phyloP scores from a whole-genome alignment of 2,329 filamentous ascomycete genomes.

The Aphanocladium album region DNA sequence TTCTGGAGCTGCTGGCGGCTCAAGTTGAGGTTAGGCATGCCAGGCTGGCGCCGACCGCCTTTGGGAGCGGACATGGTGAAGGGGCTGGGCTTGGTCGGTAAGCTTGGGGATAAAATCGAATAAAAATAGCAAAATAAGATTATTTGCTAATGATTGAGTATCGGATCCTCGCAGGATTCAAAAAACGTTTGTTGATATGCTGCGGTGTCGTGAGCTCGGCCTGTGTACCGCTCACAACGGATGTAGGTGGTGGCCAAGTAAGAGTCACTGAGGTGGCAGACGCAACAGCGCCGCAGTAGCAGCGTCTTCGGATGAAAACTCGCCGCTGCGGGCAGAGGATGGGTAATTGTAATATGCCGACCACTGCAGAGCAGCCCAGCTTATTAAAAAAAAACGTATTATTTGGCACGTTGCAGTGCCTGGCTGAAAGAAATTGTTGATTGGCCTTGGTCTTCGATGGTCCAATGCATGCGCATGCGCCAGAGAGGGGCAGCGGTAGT shows the following conservation, averaged over 20 bases:
- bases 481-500: constrained; percentile 8
- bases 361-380: background rate
- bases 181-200: background rate
- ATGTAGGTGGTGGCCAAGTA: background rate
- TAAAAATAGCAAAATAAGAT: background rate
- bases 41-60: constrained; percentile 31
- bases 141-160: background rate
- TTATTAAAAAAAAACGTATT: background rate
- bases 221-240: background rate
- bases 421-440: constrained; percentile 6
- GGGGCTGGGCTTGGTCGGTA: background rate
- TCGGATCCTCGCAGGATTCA: background rate
- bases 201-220: background rate
- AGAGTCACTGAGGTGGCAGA: background rate
- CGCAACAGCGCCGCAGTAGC: background rate
- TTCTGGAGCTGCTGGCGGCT: constrained; percentile 23
- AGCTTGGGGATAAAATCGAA: background rate
- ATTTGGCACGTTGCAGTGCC: constrained; percentile 6
- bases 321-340: background rate
- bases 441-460: constrained; percentile 8
- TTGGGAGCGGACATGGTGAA: constrained; percentile 28
- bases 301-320: background rate
- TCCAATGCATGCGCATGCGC: constrained; percentile 13
- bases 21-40: constrained; percentile 38
- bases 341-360: background rate